Evolutionary conservation across 176 grass and related monocot genomes (phyloP).

Genomic region (Neostapfia colusana): DNA sequence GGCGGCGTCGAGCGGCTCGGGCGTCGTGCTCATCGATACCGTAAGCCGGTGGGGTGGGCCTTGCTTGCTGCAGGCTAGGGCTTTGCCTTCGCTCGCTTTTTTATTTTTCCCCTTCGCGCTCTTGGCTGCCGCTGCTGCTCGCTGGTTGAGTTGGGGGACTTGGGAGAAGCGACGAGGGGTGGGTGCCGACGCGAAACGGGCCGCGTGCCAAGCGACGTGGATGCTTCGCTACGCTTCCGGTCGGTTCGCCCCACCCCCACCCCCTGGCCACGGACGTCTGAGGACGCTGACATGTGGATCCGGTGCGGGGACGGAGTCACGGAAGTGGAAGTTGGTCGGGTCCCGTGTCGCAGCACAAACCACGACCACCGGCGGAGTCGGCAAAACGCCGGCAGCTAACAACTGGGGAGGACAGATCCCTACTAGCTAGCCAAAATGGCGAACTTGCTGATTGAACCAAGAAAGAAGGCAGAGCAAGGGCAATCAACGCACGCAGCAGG

Average conservation of each 20-base stretch:
- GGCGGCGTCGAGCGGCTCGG: conserved; percentile 34
- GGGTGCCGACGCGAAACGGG: background rate
- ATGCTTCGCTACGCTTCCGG: conserved; percentile 35
- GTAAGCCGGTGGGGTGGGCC: conserved; percentile 33
- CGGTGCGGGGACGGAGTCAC: background rate
- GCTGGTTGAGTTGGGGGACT: background rate
- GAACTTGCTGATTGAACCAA: no score
- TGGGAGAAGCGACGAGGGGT: background rate
- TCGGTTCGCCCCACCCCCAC: conserved; percentile 10
- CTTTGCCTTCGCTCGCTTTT: background rate
- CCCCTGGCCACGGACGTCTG: background rate
- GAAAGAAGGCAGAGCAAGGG: no score
- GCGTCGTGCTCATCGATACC: conserved; percentile 55
- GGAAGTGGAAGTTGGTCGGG: background rate
- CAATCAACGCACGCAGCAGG: no score
- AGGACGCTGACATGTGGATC: background rate
- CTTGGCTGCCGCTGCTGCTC: background rate
- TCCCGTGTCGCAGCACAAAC: no score
- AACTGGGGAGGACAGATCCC: no score
- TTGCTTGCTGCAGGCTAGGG: conserved; percentile 36
- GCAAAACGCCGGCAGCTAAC: no score
- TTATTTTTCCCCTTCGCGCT: no score
- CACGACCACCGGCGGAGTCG: no score
- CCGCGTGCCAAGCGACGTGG: background rate
- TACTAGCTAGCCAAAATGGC: no score